These are phyloP conservation scores for Zanthoxylum bungeanum DNA, from an alignment of 345 rosid genomes.

Conservation along the genomic window DNA sequence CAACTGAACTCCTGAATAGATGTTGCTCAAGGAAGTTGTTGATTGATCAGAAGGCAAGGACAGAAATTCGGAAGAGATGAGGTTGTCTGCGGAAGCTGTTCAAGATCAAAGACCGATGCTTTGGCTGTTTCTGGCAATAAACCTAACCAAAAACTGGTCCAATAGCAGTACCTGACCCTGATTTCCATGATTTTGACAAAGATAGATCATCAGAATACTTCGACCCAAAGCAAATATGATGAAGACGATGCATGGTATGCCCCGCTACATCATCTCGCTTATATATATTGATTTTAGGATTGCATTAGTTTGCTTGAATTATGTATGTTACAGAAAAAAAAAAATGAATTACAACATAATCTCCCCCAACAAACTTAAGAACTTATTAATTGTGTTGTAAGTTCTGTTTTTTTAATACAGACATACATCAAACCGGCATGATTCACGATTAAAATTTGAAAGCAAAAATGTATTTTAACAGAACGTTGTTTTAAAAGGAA, in stretches of 20 bases:
- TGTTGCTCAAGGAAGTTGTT: constrained; percentile 68
- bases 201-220: constrained; percentile 90
- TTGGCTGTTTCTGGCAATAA: constrained; percentile 26
- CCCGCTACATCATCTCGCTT: constrained; percentile 75
- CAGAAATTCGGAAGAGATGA: constrained; percentile 57
- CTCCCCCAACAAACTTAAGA: too few species aligned
- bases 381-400: too few species aligned
- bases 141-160: constrained; percentile 42
- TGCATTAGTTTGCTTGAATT: too few species aligned
- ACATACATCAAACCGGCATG: too few species aligned
- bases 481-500: too few species aligned
- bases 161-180: constrained; percentile 64
- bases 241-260: constrained; percentile 99
- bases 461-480: too few species aligned
- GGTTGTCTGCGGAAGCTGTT: constrained; percentile 45
- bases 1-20: constrained; percentile 42
- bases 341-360: too few species aligned
- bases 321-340: too few species aligned
- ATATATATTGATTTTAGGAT: too few species aligned
- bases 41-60: constrained; percentile 73
- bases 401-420: too few species aligned
- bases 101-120: constrained; percentile 20
- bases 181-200: constrained; percentile 88
- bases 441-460: too few species aligned
- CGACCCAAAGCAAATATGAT: constrained; percentile 89